Conservation (phyloP, 179 eudicot species). For the Silene vulgaris region DNA sequence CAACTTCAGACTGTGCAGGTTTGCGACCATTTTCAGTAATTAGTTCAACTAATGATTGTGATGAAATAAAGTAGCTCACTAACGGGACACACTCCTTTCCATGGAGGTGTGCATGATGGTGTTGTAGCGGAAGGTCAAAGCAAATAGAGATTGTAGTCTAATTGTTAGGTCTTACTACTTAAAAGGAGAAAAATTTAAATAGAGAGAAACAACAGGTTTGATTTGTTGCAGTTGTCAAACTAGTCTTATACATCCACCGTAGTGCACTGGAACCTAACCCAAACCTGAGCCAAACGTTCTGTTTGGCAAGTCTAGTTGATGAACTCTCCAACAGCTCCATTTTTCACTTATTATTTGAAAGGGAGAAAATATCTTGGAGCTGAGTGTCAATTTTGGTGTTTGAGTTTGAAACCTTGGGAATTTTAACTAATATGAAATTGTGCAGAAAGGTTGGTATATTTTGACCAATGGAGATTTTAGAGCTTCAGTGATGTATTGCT, state of each 20-base stretch:
- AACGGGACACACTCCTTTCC: neutral
- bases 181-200: too few relatives aligned
- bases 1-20: constrained; percentile 98
- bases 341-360: neutral
- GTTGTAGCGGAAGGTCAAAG: too few relatives aligned
- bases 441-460: neutral
- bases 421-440: neutral
- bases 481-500: too few relatives aligned
- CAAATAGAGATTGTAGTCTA: too few relatives aligned
- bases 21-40: constrained; percentile 22
- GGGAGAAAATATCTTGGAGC: neutral
- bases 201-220: too few relatives aligned
- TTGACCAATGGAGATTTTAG: too few relatives aligned
- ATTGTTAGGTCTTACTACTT: too few relatives aligned
- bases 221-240: too few relatives aligned
- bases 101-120: neutral
- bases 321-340: neutral
- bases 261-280: neutral
- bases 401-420: neutral
- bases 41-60: constrained; percentile 6
- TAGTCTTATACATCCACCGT: too few relatives aligned
- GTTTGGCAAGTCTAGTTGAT: neutral
- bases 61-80: neutral
- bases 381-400: neutral
- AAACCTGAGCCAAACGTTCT: neutral